phyloP scores from a whole-genome alignment of 1,139 yeast genomes.

The Sugiyamaella paludigena region DNA sequence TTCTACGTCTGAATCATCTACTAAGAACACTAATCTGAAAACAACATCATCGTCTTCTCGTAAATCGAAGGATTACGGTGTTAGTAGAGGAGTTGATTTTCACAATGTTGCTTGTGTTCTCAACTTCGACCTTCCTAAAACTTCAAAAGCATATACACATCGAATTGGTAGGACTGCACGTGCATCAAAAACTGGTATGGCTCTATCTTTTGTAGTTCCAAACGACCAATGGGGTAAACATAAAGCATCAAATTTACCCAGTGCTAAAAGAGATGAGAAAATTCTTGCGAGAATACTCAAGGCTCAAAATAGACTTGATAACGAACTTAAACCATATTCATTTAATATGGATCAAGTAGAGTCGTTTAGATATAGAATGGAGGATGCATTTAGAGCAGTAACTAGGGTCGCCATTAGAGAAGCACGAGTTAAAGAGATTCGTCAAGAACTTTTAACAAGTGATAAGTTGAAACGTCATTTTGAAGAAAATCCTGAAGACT shows the following conservation, averaged over 20 bases:
- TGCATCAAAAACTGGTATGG: slow-evolving; percentile 94
- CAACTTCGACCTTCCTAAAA: slow-evolving; percentile 90
- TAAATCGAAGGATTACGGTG: slow-evolving; percentile 70
- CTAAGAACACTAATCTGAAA: slow-evolving; percentile 15
- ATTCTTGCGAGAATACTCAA: slow-evolving; percentile 71
- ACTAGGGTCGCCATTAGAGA: slow-evolving; percentile 88
- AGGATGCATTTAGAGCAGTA: slow-evolving; percentile 95
- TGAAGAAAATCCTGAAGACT: slow-evolving; percentile 97
- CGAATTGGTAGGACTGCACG: slow-evolving; percentile 98
- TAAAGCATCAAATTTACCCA: slow-evolving; percentile 66
- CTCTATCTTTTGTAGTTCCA: slow-evolving; percentile 89
- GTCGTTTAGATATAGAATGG: slow-evolving; percentile 94
- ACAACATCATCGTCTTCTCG: not conserved
- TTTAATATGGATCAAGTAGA: slow-evolving; percentile 93
- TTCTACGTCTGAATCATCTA: slow-evolving; percentile 20
- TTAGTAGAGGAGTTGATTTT: slow-evolving; percentile 96
- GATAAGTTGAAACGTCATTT: slow-evolving; percentile 92
- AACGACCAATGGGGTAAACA: slow-evolving; percentile 84
- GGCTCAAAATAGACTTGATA: slow-evolving; percentile 69
- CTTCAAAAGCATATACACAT: slow-evolving; percentile 88
- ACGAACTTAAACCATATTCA: slow-evolving; percentile 62
- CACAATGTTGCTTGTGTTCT: slow-evolving; percentile 94
- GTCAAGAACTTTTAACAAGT: slow-evolving; percentile 80
- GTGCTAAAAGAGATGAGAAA: slow-evolving; percentile 83
- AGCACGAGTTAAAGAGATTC: slow-evolving; percentile 88